These are phyloP conservation scores for Gossypium davidsonii DNA, from an alignment of 441 rosid genomes.

Conservation along the genomic window DNA sequence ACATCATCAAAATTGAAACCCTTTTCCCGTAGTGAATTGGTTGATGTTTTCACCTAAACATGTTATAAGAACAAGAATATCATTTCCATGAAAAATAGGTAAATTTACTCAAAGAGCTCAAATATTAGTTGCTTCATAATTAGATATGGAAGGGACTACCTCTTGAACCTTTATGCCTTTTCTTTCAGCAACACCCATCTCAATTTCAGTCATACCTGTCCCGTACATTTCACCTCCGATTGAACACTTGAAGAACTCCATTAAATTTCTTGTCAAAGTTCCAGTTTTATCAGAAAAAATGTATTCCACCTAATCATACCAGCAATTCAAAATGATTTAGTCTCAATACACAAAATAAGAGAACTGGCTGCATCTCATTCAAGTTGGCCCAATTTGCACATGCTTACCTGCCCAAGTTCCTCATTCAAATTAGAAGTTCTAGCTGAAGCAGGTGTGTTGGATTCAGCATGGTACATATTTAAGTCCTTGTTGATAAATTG, in stretches of 20 bases:
- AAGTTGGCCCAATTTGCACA: not conserved
- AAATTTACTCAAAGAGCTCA: not conserved
- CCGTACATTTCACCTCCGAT: slow-evolving; percentile 97
- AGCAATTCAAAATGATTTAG: slow-evolving; percentile 13
- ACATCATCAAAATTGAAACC: slow-evolving; percentile 97
- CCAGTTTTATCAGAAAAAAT: slow-evolving; percentile 99
- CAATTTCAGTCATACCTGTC: slow-evolving; percentile 89
- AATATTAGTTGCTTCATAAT: slow-evolving; percentile 6
- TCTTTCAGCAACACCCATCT: slow-evolving; percentile 69
- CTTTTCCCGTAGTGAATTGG: slow-evolving; percentile 54
- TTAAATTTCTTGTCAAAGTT: slow-evolving; percentile 93
- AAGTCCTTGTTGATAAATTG: slow-evolving; percentile 93
- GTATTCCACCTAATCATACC: slow-evolving; percentile 77
- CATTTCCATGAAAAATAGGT: slow-evolving; percentile 8
- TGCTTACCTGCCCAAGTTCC: slow-evolving; percentile 97
- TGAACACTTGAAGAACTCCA: slow-evolving; percentile 99
- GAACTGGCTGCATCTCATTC: not conserved
- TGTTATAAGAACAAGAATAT: slow-evolving; percentile 1
- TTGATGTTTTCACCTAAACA: slow-evolving; percentile 43
- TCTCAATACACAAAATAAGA: slow-evolving; percentile 8
- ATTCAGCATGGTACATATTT: slow-evolving; percentile 83
- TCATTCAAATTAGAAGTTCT: slow-evolving; percentile 97
- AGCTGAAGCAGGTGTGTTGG: slow-evolving; percentile 87
- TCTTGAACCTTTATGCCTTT: slow-evolving; percentile 65
- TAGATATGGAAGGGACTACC: slow-evolving; percentile 32